Conservation (phyloP, 148 eudicot species). For the Polygonum maritimum region DNA sequence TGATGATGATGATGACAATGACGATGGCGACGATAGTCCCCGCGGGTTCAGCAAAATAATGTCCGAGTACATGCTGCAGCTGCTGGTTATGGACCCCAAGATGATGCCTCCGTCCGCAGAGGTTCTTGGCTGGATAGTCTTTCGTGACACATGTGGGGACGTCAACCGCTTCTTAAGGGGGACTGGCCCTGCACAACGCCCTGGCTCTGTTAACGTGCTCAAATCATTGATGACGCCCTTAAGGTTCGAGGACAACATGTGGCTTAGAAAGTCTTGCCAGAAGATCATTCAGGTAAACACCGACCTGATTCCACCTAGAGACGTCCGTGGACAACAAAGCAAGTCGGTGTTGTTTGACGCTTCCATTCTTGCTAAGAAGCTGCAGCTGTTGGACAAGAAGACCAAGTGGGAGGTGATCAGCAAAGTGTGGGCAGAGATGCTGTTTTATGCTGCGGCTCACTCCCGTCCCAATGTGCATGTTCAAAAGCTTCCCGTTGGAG, state of each 20-base stretch:
- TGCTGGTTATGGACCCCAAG: slow-evolving; percentile 6
- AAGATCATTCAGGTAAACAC: slow-evolving; percentile 13
- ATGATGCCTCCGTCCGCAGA: background rate
- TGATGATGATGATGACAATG: background rate
- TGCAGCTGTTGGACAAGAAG: background rate
- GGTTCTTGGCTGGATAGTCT: background rate
- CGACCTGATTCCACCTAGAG: background rate
- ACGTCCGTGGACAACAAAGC: slow-evolving; percentile 16
- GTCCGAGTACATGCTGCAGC: slow-evolving; percentile 18
- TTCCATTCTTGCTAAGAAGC: slow-evolving; percentile 13
- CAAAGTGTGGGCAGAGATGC: slow-evolving; percentile 19
- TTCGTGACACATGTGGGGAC: slow-evolving; percentile 17
- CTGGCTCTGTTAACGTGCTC: background rate
- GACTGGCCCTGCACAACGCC: background rate
- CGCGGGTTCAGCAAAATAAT: slow-evolving; percentile 2
- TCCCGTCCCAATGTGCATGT: background rate
- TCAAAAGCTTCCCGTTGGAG: background rate
- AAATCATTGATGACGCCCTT: too few species aligned
- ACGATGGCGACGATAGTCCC: background rate
- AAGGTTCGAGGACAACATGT: background rate
- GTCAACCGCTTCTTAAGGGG: background rate
- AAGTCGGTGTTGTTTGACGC: slow-evolving; percentile 21
- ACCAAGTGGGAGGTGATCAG: slow-evolving; percentile 15
- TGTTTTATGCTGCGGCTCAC: slow-evolving; percentile 17
- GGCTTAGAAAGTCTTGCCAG: background rate